phyloP scores from a whole-genome alignment of 2,329 filamentous ascomycete species.

The Fusarium falciforme region DNA sequence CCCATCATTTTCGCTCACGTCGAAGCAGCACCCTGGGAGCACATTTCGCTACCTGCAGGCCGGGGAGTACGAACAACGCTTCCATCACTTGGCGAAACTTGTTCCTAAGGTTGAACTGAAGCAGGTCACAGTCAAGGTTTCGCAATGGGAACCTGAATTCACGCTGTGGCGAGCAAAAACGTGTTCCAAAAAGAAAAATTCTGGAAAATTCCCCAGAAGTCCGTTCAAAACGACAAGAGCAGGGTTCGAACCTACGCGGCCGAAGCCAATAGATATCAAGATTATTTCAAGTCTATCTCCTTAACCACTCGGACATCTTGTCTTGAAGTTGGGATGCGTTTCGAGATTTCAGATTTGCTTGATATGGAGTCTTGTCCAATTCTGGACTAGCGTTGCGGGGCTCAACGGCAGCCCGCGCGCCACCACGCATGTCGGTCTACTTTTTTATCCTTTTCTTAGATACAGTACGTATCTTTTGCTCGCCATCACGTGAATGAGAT shows the following conservation, averaged over 20 bases:
- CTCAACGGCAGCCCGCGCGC: neutral
- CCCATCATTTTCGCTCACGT: neutral
- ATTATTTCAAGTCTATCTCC: slow-evolving; percentile 13
- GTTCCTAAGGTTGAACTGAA: neutral
- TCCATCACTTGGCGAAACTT: neutral
- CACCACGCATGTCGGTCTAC: neutral
- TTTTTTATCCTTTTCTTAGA: neutral
- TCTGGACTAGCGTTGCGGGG: neutral
- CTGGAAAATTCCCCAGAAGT: neutral
- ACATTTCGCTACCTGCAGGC: neutral
- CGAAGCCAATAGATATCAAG: slow-evolving; percentile 10
- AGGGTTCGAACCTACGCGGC: slow-evolving; percentile 19
- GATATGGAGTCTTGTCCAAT: neutral
- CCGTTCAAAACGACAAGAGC: neutral
- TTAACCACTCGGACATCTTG: slow-evolving; percentile 23
- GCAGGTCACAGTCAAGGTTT: neutral
- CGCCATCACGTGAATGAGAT: neutral
- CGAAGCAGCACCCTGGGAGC: neutral
- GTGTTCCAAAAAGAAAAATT: neutral
- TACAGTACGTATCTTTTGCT: neutral
- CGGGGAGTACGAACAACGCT: neutral
- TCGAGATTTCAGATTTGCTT: neutral
- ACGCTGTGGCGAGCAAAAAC: neutral
- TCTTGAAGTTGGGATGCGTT: neutral
- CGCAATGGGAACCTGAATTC: neutral